phyloP scores from a whole-genome alignment of 2,329 filamentous ascomycete species.

The Tympanopsis confertula region DNA sequence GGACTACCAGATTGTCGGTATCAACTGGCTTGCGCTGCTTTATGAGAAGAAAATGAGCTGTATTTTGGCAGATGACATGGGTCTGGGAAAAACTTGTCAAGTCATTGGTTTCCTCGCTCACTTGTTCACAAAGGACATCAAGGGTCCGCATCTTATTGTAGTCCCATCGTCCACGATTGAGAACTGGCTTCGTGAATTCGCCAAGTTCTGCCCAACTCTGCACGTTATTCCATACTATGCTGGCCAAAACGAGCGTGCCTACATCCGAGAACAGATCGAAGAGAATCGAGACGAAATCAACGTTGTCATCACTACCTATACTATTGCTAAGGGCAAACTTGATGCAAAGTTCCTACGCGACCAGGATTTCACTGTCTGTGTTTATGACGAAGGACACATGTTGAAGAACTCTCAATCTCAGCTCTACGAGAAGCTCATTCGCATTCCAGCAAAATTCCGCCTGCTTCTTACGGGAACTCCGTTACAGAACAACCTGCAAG shows the following conservation, averaged over 20 bases:
- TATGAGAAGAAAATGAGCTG: conserved; percentile 42
- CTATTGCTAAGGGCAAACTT: conserved; percentile 42
- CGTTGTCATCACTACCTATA: conserved; percentile 58
- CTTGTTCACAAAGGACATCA: conserved; percentile 40
- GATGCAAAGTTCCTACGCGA: conserved; percentile 48
- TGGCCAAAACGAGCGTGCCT: conserved; percentile 36
- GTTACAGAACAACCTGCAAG: conserved; percentile 53
- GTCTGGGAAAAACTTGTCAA: conserved; percentile 56
- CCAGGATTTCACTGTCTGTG: conserved; percentile 35
- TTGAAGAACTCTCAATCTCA: conserved; percentile 51
- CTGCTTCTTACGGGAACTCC: conserved; percentile 56
- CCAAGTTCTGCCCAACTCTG: conserved; percentile 47
- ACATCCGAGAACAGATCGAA: conserved; percentile 40
- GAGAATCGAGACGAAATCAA: conserved; percentile 40
- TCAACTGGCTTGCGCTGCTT: conserved; percentile 55
- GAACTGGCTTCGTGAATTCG: conserved; percentile 59
- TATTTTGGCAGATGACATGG: conserved; percentile 5
- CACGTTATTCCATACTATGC: conserved; percentile 54
- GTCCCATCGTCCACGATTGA: conserved; percentile 58
- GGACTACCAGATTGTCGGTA: conserved; percentile 56
- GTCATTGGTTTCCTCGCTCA: conserved; percentile 57
- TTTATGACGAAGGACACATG: conserved; percentile 58
- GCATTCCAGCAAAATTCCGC: conserved; percentile 45
- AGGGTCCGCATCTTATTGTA: conserved; percentile 50
- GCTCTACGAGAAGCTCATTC: conserved; percentile 46